These are phyloP conservation scores for Pythium rishiriense DNA, from an alignment of 352 stramenopile genomes.

Conservation along the genomic window DNA sequence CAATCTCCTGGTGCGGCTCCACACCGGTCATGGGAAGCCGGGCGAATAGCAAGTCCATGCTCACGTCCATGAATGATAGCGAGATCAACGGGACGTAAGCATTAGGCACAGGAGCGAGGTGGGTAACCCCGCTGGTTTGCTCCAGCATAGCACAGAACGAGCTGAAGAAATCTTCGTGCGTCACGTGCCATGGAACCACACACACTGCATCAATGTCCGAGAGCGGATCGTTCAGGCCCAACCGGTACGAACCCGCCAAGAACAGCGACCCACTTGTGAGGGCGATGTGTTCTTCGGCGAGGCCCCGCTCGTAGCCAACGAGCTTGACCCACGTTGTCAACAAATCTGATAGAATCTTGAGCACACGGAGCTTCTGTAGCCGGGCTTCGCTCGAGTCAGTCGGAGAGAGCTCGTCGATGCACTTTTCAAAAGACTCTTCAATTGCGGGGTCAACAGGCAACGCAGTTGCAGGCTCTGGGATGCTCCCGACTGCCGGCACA, in stretches of 20 bases:
- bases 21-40: conserved; percentile 63
- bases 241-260: conserved; percentile 84
- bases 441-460: conserved; percentile 33
- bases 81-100: conserved; percentile 94
- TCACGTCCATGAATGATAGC: conserved; percentile 83
- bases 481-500: conserved; percentile 65
- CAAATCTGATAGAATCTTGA: conserved; percentile 71
- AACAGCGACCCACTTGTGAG: conserved; percentile 78
- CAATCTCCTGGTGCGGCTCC: conserved; percentile 77
- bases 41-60: conserved; percentile 93
- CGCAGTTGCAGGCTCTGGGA: conserved; percentile 47
- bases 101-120: conserved; percentile 79
- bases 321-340: conserved; percentile 78
- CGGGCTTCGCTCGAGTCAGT: conserved; percentile 45
- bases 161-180: conserved; percentile 84
- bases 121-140: conserved; percentile 61
- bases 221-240: conserved; percentile 79
- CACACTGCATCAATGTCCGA: conserved; percentile 87
- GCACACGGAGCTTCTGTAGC: conserved; percentile 68
- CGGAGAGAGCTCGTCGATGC: conserved; percentile 58
- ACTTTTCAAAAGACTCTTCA: conserved; percentile 50
- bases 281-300: conserved; percentile 73
- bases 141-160: conserved; percentile 71
- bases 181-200: conserved; percentile 80
- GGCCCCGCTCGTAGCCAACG: conserved; percentile 58